These are phyloP conservation scores for Coemansia sp. DNA, from an alignment of 192 early-diverging fungal genomes.

Conservation along the genomic window DNA sequence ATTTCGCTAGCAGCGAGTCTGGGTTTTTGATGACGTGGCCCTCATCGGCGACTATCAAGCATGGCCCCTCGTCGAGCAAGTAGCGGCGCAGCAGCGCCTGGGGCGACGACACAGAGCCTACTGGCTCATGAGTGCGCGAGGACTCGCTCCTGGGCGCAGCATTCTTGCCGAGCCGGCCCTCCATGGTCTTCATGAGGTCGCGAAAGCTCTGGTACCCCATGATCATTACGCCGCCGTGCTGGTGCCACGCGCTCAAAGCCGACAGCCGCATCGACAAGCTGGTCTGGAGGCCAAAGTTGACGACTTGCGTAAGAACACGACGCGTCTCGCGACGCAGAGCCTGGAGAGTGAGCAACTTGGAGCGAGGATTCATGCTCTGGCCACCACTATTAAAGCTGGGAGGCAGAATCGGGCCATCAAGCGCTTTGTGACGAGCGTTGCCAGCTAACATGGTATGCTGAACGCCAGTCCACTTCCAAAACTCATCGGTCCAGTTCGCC, in stretches of 20 bases:
- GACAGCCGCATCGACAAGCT: conserved; percentile 16
- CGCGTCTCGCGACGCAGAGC: conserved; percentile 10
- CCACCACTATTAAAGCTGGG: neutral
- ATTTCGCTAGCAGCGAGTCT: conserved; percentile 20
- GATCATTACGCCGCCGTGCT: conserved; percentile 68
- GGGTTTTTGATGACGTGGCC: conserved; percentile 76
- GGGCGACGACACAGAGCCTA: neutral
- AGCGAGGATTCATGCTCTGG: neutral
- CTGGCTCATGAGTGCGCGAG: neutral
- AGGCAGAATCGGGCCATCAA: conserved; percentile 23
- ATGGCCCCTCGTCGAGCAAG: conserved; percentile 68
- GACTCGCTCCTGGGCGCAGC: neutral
- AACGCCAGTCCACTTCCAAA: conserved; percentile 66
- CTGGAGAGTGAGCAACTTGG: neutral
- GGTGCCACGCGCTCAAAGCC: conserved; percentile 60
- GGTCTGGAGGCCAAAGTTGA: conserved; percentile 44
- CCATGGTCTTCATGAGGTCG: conserved; percentile 26
- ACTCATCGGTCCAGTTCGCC: conserved; percentile 76
- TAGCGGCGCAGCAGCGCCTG: conserved; percentile 16
- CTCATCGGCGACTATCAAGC: conserved; percentile 80
- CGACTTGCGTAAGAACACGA: conserved; percentile 46
- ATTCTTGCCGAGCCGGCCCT: neutral
- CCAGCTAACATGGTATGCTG: conserved; percentile 7
- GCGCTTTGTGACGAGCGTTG: neutral
- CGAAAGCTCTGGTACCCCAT: conserved; percentile 70